Conservation (phyloP, 225 moss, liverwort and hornwort genomes). For the Ulota crispa region DNA sequence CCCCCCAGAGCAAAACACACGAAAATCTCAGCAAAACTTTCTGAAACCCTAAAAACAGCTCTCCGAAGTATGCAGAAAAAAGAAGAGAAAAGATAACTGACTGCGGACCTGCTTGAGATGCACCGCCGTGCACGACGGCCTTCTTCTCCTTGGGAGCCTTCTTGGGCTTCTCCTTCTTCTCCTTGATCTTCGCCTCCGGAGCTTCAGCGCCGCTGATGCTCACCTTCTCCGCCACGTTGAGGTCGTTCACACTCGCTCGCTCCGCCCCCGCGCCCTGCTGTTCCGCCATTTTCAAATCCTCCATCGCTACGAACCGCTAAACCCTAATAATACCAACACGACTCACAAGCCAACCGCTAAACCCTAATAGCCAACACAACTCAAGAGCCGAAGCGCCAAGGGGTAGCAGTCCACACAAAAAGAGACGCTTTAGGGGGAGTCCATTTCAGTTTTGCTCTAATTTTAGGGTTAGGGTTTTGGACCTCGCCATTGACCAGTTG, state of each 20-base stretch:
- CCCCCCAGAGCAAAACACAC: not conserved
- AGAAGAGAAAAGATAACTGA: not conserved
- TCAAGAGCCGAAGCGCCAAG: not conserved
- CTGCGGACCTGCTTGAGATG: slow-evolving; percentile 30
- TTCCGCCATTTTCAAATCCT: slow-evolving; percentile 34
- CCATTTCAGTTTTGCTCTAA: not conserved
- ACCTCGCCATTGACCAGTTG: not conserved
- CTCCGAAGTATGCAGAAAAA: too few species aligned
- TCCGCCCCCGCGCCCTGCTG: slow-evolving; percentile 35
- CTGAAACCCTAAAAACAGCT: too few species aligned
- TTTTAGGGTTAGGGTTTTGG: slow-evolving; percentile 17
- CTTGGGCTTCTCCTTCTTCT: slow-evolving; percentile 64
- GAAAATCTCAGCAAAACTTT: not conserved
- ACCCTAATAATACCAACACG: not conserved
- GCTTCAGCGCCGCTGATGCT: slow-evolving; percentile 48
- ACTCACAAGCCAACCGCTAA: not conserved
- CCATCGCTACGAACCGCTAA: not conserved
- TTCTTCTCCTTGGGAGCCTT: slow-evolving; percentile 63
- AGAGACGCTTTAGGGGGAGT: slow-evolving; percentile 7
- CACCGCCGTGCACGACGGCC: slow-evolving; percentile 38
- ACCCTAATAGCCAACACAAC: not conserved
- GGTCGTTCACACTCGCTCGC: slow-evolving; percentile 37
- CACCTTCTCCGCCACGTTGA: slow-evolving; percentile 44
- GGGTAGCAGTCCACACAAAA: not conserved
- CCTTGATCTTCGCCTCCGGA: slow-evolving; percentile 35